Evolutionary conservation across 306 rosid genomes (phyloP).

Genomic region (Acacia melanoxylon): DNA sequence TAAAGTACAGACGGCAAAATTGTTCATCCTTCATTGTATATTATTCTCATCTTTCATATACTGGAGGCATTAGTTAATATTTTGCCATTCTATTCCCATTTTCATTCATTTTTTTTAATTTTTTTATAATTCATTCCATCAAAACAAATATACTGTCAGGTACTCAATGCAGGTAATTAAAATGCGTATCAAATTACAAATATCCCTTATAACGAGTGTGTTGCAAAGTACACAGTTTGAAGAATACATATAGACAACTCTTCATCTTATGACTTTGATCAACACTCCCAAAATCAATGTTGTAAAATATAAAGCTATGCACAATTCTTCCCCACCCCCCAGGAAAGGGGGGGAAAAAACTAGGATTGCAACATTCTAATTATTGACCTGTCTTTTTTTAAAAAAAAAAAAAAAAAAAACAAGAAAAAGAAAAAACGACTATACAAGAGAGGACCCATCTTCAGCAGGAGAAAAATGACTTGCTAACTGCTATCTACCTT

Average conservation of each 20-base stretch:
- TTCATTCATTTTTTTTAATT: not conserved
- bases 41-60: not conserved
- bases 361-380: constrained; percentile 4
- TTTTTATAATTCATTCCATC: not conserved
- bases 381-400: constrained; percentile 29
- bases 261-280: not conserved
- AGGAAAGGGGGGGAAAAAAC: too few species aligned
- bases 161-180: not conserved
- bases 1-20: too few species aligned
- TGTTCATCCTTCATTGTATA: too few species aligned
- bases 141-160: too few species aligned
- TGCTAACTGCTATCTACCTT: constrained; percentile 37
- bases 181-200: not conserved
- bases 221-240: not conserved
- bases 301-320: too few species aligned
- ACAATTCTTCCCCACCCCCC: too few species aligned
- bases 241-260: not conserved
- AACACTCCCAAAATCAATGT: not conserved
- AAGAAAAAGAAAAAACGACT: constrained; percentile 27
- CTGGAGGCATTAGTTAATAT: not conserved
- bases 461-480: constrained; percentile 13
- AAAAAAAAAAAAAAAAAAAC: too few species aligned
- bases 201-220: not conserved
- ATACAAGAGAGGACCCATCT: constrained; percentile 48
- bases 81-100: not conserved